phyloP scores from a whole-genome alignment of 768 basidiomycete species.

The Tylopilus plumbeoviolaceoides region DNA sequence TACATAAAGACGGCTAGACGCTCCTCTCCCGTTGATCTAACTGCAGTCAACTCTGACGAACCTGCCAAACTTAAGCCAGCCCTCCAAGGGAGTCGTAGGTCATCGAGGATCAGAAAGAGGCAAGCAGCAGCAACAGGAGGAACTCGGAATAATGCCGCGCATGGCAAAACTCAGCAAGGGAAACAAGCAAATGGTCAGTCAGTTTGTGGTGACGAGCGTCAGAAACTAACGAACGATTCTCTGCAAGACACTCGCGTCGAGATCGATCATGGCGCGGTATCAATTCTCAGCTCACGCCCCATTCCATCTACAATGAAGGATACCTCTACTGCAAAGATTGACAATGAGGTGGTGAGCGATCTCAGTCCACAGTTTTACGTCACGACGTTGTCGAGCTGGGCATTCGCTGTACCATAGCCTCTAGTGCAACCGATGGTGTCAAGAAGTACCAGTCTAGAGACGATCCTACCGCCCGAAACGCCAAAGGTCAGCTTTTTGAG shows the following conservation, averaged over 20 bases:
- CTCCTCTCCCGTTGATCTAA: constrained; percentile 26
- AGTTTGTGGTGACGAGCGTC: not conserved
- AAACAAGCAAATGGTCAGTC: constrained; percentile 3
- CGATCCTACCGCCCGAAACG: not conserved
- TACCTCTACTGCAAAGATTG: not conserved
- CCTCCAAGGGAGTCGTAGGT: constrained; percentile 12
- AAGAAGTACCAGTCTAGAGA: not conserved
- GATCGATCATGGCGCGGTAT: not conserved
- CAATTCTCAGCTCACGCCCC: not conserved
- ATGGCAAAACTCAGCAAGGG: constrained; percentile 14
- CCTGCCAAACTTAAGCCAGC: constrained; percentile 20
- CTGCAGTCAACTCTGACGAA: constrained; percentile 31
- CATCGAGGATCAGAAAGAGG: constrained; percentile 16
- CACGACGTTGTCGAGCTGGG: not conserved
- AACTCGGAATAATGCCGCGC: constrained; percentile 25
- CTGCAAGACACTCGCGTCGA: not conserved
- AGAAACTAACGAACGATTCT: not conserved
- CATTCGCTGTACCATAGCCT: constrained; percentile 1
- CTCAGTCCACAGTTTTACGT: not conserved
- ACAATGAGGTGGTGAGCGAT: constrained; percentile 7
- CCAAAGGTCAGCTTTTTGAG: constrained; percentile 14
- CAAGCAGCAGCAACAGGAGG: not conserved
- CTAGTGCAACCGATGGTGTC: not conserved
- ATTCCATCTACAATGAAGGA: not conserved
- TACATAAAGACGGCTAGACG: constrained; percentile 32